phyloP scores from a whole-genome alignment of 805 yeast species.

The Yamadazyma nakazawae region DNA sequence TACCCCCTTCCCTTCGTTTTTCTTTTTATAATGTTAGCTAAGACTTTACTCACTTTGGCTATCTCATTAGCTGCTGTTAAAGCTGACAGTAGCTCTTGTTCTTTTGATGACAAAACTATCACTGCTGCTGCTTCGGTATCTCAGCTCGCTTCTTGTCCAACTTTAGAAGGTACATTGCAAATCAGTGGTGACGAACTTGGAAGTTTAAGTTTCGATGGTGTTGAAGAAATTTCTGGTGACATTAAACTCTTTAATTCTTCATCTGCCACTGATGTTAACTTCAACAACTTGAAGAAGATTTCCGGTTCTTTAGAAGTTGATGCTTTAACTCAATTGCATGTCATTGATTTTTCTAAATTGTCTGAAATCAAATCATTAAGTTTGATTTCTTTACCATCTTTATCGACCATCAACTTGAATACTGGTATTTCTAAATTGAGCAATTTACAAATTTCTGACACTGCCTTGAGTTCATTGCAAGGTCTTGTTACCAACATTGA shows the following conservation, averaged over 20 bases:
- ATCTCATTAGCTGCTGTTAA: slow-evolving; percentile 2
- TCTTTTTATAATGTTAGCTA: slow-evolving; percentile 9
- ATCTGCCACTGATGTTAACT: slow-evolving; percentile 30
- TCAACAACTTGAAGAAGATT: slow-evolving; percentile 28
- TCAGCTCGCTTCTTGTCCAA: slow-evolving; percentile 36
- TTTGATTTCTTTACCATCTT: slow-evolving; percentile 41
- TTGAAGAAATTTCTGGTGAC: slow-evolving; percentile 28
- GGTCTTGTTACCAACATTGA: slow-evolving; percentile 30
- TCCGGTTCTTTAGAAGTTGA: slow-evolving; percentile 34
- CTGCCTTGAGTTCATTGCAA: slow-evolving; percentile 37
- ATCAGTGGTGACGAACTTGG: slow-evolving; percentile 33
- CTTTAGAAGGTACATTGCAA: slow-evolving; percentile 38
- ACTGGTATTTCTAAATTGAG: slow-evolving; percentile 33
- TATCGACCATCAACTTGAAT: slow-evolving; percentile 35
- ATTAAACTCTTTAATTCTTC: slow-evolving; percentile 38
- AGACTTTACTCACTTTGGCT: slow-evolving; percentile 10
- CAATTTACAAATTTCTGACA: slow-evolving; percentile 37
- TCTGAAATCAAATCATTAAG: slow-evolving; percentile 27
- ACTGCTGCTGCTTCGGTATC: slow-evolving; percentile 36
- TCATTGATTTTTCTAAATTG: slow-evolving; percentile 33
- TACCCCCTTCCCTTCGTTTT: neutral
- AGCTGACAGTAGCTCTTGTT: slow-evolving; percentile 24
- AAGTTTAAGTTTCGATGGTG: slow-evolving; percentile 27
- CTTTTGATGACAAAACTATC: slow-evolving; percentile 35
- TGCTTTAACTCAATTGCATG: slow-evolving; percentile 38